These are phyloP conservation scores for Elongisporangium prolatum DNA, from an alignment of 352 stramenopile genomes.

Conservation along the genomic window DNA sequence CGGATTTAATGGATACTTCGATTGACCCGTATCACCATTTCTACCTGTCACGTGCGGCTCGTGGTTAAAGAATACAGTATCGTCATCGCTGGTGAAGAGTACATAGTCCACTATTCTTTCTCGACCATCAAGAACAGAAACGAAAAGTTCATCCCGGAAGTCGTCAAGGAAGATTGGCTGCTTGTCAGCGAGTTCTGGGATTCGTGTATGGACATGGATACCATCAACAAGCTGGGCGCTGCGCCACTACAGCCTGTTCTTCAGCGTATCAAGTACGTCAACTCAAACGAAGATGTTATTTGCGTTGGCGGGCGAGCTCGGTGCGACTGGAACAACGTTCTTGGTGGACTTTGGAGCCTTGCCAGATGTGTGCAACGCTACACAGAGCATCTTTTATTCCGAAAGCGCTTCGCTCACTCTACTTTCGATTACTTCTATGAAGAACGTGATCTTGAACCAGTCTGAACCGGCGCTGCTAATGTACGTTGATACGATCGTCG, in stretches of 20 bases:
- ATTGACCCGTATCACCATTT: conserved; percentile 65
- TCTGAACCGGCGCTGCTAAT: background rate
- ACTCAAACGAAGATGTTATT: conserved; percentile 35
- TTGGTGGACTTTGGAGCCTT: conserved; percentile 63
- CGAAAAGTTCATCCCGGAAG: conserved; percentile 40
- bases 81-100: conserved; percentile 26
- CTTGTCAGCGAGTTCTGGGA: conserved; percentile 57
- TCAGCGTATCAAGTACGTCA: conserved; percentile 23
- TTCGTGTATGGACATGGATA: conserved; percentile 56
- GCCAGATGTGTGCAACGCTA: conserved; percentile 6
- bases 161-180: conserved; percentile 62
- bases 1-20: conserved; percentile 33
- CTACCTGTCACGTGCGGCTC: conserved; percentile 59
- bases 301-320: conserved; percentile 32
- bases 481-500: conserved; percentile 4
- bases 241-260: conserved; percentile 32
- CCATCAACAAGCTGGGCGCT: conserved; percentile 34
- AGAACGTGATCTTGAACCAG: background rate
- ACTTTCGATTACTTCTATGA: too few relatives aligned
- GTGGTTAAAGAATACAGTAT: conserved; percentile 35
- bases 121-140: conserved; percentile 38
- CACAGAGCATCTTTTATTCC: conserved; percentile 4
- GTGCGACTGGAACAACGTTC: conserved; percentile 36
- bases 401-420: too few relatives aligned
- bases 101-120: conserved; percentile 42